These are phyloP conservation scores for Hypoxylon rubiginosum DNA, from an alignment of 2,329 filamentous ascomycete genomes.

Conservation along the genomic window DNA sequence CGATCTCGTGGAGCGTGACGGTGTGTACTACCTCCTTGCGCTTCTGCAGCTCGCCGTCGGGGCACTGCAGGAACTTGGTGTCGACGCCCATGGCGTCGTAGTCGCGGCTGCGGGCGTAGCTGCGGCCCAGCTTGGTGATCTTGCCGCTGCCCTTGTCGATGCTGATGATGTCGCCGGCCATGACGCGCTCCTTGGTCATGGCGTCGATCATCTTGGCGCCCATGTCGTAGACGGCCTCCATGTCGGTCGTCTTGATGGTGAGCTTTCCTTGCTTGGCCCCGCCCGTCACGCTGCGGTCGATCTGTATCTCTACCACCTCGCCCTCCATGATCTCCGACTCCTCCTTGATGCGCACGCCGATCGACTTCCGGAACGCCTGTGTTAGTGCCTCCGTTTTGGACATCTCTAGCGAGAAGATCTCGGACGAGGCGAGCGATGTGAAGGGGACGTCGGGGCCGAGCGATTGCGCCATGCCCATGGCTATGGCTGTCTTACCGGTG, in stretches of 20 bases:
- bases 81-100: constrained; percentile 99
- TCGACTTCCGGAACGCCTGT: constrained; percentile 98
- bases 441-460: constrained; percentile 95
- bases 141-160: constrained; percentile 99
- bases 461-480: constrained; percentile 98
- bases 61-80: constrained; percentile 97
- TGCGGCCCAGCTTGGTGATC: constrained; percentile 96
- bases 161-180: constrained; percentile 97
- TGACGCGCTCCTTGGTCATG: constrained; percentile 99
- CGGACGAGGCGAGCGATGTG: constrained; percentile 93
- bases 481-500: constrained; percentile 98
- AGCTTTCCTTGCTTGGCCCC: constrained; percentile 98
- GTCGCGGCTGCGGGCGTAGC: constrained; percentile 93
- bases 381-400: constrained; percentile 98
- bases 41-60: constrained; percentile 96
- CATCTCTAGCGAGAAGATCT: constrained; percentile 99
- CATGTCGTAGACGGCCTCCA: constrained; percentile 99
- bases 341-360: constrained; percentile 97
- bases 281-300: constrained; percentile 95
- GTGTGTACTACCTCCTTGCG: constrained; percentile 98
- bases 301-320: constrained; percentile 98
- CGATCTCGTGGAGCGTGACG: constrained; percentile 96
- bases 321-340: constrained; percentile 99
- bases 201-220: constrained; percentile 99
- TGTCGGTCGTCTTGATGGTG: constrained; percentile 99